phyloP scores from a whole-genome alignment of 345 rosid genomes.

The Carallia pectinifolia region DNA sequence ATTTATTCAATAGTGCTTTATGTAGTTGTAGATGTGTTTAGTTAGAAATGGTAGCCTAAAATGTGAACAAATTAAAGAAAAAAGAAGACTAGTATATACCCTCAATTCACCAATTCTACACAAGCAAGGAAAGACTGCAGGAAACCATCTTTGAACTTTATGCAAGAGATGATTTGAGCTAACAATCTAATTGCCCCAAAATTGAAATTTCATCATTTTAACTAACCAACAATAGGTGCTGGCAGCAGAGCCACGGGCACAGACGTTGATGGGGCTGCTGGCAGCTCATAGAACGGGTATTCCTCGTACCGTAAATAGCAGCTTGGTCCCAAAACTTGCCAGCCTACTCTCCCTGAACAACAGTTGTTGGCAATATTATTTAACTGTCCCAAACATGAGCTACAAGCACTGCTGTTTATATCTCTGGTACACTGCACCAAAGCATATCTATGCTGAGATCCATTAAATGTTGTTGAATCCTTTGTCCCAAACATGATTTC shows the following conservation, averaged over 20 bases:
- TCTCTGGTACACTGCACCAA: conserved; percentile 41
- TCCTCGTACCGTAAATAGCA: conserved; percentile 36
- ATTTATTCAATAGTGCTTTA: too few relatives aligned
- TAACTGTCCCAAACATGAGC: conserved; percentile 16
- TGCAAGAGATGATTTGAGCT: conserved; percentile 1
- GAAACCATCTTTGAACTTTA: not conserved
- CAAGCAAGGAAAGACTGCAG: not conserved
- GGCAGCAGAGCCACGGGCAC: conserved; percentile 14
- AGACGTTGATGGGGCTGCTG: conserved; percentile 1
- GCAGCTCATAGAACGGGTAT: conserved; percentile 3
- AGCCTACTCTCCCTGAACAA: conserved; percentile 30
- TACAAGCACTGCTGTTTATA: conserved; percentile 17
- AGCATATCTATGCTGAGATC: conserved; percentile 20
- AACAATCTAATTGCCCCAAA: not conserved
- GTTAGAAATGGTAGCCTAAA: too few relatives aligned
- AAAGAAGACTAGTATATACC: too few relatives aligned
- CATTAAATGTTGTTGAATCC: not conserved
- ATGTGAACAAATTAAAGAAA: too few relatives aligned
- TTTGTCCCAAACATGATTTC: conserved; percentile 9
- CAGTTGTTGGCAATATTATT: not conserved
- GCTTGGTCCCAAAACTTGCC: conserved; percentile 34
- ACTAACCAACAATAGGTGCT: conserved; percentile 17
- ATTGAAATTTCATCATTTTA: not conserved
- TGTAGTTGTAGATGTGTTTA: too few relatives aligned
- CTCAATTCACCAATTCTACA: not conserved